These are phyloP conservation scores for Blastobotrys illinoisensis DNA, from an alignment of 1,139 yeast species.

Conservation along the genomic window DNA sequence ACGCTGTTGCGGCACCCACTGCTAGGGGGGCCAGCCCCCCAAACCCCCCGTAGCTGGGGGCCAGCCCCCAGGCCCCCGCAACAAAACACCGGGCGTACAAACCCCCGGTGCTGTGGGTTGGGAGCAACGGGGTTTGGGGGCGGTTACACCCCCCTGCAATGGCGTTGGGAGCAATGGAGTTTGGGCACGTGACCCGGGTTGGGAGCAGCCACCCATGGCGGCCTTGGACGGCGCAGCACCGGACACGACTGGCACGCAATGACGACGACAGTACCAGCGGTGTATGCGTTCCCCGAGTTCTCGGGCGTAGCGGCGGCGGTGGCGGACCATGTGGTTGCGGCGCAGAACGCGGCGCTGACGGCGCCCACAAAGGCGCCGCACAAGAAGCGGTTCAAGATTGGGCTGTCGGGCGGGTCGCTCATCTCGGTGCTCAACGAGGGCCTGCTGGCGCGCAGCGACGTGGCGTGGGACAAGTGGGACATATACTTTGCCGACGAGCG, in stretches of 20 bases:
- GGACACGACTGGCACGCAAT: conserved; percentile 33
- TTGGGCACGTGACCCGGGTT: no score
- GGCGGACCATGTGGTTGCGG: conserved; percentile 83
- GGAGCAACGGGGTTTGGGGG: no score
- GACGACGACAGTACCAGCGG: conserved; percentile 91
- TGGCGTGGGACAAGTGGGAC: conserved; percentile 94
- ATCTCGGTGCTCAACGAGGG: conserved; percentile 85
- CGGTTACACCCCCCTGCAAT: no score
- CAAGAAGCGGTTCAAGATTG: conserved; percentile 69
- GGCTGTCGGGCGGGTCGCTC: conserved; percentile 88
- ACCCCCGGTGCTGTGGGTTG: no score
- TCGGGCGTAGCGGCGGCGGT: conserved; percentile 91
- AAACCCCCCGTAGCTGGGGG: neutral
- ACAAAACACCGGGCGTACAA: no score
- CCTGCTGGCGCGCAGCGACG: conserved; percentile 61
- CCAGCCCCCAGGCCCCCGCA: no score
- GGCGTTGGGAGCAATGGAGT: no score
- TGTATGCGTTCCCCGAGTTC: conserved; percentile 85
- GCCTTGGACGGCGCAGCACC: no score
- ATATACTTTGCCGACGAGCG: conserved; percentile 96
- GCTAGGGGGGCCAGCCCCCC: neutral
- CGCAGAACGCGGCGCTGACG: conserved; percentile 63
- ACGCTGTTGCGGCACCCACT: no score
- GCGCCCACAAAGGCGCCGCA: conserved; percentile 15
- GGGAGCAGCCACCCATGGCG: no score